These are phyloP conservation scores for Aspergillus niger DNA, from an alignment of 2,329 filamentous ascomycete genomes.

Conservation along the genomic window DNA sequence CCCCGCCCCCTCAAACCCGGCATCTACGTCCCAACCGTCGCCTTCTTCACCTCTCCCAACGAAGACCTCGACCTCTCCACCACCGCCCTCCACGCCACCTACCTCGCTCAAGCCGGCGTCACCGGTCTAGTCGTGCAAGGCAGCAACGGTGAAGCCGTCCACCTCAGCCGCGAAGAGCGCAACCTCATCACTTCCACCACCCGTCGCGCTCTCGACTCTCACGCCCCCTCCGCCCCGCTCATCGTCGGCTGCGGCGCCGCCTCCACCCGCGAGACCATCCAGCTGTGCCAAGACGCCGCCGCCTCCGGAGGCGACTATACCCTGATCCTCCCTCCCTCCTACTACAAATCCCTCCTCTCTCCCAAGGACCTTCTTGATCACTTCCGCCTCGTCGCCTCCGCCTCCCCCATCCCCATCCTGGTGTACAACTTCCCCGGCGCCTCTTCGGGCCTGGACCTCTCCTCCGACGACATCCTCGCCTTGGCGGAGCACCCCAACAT, in stretches of 20 bases:
- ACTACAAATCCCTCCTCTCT: constrained; percentile 70
- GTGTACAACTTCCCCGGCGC: constrained; percentile 75
- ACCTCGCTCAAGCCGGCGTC: constrained; percentile 71
- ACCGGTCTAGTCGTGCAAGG: constrained; percentile 75
- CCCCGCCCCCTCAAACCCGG: constrained; percentile 46
- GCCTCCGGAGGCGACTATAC: constrained; percentile 73
- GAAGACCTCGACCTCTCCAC: constrained; percentile 68
- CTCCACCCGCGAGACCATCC: constrained; percentile 71
- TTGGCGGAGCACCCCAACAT: constrained; percentile 65
- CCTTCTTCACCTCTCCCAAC: constrained; percentile 66
- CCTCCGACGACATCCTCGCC: constrained; percentile 64
- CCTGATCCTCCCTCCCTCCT: constrained; percentile 73
- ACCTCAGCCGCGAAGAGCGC: constrained; percentile 71
- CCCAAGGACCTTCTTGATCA: constrained; percentile 62
- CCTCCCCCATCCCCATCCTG: constrained; percentile 63
- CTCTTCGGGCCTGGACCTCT: constrained; percentile 66
- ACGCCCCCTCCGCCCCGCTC: constrained; percentile 66
- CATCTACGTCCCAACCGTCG: constrained; percentile 73
- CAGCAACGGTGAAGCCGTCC: constrained; percentile 81
- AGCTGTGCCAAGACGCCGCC: constrained; percentile 68
- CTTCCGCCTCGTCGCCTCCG: constrained; percentile 65
- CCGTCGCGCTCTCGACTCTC: constrained; percentile 66
- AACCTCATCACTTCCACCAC: constrained; percentile 69
- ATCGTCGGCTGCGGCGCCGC: constrained; percentile 76
- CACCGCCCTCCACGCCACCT: constrained; percentile 62